Evolutionary conservation across 495 filamentous ascomycete species (phyloP).

Genomic region (Geopyxis carbonaria): DNA sequence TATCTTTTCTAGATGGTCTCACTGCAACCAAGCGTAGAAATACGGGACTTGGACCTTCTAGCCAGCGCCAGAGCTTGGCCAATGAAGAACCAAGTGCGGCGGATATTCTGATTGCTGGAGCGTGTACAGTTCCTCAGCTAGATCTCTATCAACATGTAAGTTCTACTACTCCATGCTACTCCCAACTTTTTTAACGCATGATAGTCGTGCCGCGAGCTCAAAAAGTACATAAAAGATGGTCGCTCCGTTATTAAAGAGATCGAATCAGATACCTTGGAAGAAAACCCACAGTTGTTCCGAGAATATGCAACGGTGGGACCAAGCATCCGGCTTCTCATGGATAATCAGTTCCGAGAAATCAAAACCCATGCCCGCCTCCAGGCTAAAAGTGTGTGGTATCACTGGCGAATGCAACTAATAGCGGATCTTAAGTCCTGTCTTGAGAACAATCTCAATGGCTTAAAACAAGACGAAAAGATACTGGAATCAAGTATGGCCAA

Average conservation of each 20-base stretch:
- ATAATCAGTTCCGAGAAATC: constrained; percentile 90
- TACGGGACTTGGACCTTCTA: constrained; percentile 40
- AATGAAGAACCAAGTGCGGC: constrained; percentile 43
- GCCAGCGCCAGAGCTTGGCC: constrained; percentile 29
- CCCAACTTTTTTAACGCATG: constrained; percentile 24
- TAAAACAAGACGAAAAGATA: constrained; percentile 56
- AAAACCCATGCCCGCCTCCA: constrained; percentile 77
- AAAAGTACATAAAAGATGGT: constrained; percentile 85
- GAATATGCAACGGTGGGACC: constrained; percentile 80
- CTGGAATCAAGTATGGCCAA: constrained; percentile 50
- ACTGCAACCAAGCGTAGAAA: constrained; percentile 65
- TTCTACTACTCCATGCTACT: constrained; percentile 3
- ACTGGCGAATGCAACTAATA: constrained; percentile 86
- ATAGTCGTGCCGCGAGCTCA: constrained; percentile 79
- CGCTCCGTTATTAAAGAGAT: constrained; percentile 73
- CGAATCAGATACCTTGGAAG: constrained; percentile 65
- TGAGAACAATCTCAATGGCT: constrained; percentile 50
- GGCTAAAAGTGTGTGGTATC: constrained; percentile 93
- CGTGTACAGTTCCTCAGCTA: constrained; percentile 81
- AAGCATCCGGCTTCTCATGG: constrained; percentile 71
- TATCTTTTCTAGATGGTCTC: constrained; percentile 89
- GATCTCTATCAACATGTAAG: constrained; percentile 85
- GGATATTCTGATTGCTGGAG: constrained; percentile 68
- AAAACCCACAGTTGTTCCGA: constrained; percentile 77
- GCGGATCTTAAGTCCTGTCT: constrained; percentile 68